phyloP scores from a whole-genome alignment of 495 filamentous ascomycete genomes.

The Podospora appendiculata region DNA sequence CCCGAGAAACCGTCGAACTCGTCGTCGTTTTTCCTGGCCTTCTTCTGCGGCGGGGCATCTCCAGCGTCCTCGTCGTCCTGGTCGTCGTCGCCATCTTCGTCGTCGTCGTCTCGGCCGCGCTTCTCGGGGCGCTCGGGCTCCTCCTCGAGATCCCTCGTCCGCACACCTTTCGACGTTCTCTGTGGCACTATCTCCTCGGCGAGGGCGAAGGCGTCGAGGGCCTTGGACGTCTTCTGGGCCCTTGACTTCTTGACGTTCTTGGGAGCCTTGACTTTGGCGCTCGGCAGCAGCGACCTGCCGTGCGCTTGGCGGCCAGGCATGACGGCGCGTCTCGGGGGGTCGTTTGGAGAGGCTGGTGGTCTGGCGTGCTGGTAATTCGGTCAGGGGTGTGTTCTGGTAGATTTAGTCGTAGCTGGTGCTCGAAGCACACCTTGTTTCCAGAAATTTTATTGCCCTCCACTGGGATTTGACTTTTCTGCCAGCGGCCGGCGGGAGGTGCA shows the following conservation, averaged over 20 bases:
- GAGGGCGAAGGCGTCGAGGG: constrained; percentile 77
- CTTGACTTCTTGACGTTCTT: constrained; percentile 30
- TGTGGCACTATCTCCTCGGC: constrained; percentile 53
- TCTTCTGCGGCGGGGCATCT: constrained; percentile 28
- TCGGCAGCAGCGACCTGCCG: constrained; percentile 37
- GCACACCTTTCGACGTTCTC: constrained; percentile 28
- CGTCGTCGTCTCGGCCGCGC: constrained; percentile 46
- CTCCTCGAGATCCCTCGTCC: constrained; percentile 36
- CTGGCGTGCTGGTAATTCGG: too few relatives aligned
- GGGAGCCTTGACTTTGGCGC: background rate
- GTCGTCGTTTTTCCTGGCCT: constrained; percentile 33
- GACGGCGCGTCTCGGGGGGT: too few relatives aligned
- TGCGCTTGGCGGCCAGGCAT: constrained; percentile 69
- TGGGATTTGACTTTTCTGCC: too few relatives aligned
- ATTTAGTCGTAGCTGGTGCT: too few relatives aligned
- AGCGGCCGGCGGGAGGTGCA: too few relatives aligned
- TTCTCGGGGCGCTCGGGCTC: constrained; percentile 27
- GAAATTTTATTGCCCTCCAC: constrained; percentile 10
- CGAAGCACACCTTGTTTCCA: too few relatives aligned
- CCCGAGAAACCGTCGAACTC: constrained; percentile 36
- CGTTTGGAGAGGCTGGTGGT: too few relatives aligned
- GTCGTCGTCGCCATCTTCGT: constrained; percentile 43
- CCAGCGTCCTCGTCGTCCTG: constrained; percentile 45
- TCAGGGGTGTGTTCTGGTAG: too few relatives aligned
- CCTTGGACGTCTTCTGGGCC: constrained; percentile 42